Conservation (phyloP, 2,329 filamentous ascomycete genomes). For the Daldinia sp. region DNA sequence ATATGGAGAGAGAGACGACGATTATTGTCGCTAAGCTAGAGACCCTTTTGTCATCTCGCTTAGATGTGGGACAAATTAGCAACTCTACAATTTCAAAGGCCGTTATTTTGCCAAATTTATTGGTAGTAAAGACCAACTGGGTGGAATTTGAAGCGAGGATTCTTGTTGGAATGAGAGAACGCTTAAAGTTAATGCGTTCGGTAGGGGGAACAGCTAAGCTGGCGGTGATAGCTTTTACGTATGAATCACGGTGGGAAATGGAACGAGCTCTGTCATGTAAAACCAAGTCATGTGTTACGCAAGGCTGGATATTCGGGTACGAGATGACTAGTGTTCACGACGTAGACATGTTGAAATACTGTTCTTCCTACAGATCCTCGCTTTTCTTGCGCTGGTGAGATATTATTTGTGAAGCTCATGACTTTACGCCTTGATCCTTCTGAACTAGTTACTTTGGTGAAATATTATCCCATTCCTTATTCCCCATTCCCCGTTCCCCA, state of each 20-base stretch:
- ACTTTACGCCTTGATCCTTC: neutral
- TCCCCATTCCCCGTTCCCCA: no score
- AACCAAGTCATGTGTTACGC: conserved; percentile 7
- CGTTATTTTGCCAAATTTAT: neutral
- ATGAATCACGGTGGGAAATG: conserved; percentile 18
- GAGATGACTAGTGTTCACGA: conserved; percentile 1
- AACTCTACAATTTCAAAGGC: no score
- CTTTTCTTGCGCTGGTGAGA: neutral
- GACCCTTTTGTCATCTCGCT: no score
- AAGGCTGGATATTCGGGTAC: conserved; percentile 2
- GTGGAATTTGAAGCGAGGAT: conserved; percentile 1
- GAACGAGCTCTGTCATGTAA: conserved; percentile 14
- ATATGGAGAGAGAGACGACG: no score
- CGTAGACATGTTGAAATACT: conserved; percentile 13
- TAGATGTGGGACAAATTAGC: no score
- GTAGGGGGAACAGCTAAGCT: conserved; percentile 2
- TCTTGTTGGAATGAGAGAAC: conserved; percentile 1
- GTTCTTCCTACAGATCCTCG: neutral
- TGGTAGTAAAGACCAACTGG: neutral
- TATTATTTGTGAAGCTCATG: neutral
- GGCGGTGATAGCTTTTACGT: conserved; percentile 12
- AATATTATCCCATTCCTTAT: neutral
- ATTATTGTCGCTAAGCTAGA: no score
- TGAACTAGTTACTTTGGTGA: conserved; percentile 1
- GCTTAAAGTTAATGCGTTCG: conserved; percentile 9